Conservation (phyloP, 108 stramenopile genomes). For the Bacterosira constricta region DNA sequence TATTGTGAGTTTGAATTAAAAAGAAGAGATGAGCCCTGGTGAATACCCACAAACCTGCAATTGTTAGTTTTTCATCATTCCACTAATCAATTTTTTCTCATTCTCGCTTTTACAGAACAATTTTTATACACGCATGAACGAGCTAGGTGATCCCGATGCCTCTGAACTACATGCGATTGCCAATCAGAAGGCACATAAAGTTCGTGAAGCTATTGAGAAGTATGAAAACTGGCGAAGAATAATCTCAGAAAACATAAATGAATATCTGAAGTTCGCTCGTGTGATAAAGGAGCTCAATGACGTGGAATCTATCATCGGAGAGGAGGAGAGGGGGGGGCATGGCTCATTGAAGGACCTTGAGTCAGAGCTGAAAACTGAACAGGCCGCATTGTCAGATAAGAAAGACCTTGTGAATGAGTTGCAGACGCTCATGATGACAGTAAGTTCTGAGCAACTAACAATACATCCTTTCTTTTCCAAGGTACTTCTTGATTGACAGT, state of each 20-base stretch:
- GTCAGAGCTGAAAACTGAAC: conserved; percentile 38
- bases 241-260: conserved; percentile 37
- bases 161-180: conserved; percentile 31
- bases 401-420: conserved; percentile 49
- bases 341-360: conserved; percentile 32
- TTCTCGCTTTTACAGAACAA: conserved; percentile 4
- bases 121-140: conserved; percentile 34
- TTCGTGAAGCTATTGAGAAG: conserved; percentile 27
- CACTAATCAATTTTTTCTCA: conserved; percentile 19
- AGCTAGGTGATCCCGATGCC: conserved; percentile 35
- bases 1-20: neutral
- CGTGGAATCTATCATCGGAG: conserved; percentile 46
- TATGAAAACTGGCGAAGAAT: conserved; percentile 54
- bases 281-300: conserved; percentile 61
- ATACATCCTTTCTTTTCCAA: neutral
- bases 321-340: conserved; percentile 36
- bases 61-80: conserved; percentile 16
- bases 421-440: conserved; percentile 47
- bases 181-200: neutral
- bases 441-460: neutral
- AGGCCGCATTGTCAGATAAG: conserved; percentile 17
- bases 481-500: neutral
- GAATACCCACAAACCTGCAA: too few relatives aligned
- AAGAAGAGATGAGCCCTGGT: too few relatives aligned
- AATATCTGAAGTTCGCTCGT: conserved; percentile 52